Evolutionary conservation across 116 monocot genomes (phyloP), one percentile per base, ranked within the genome.

Genomic region (Phalaenopsis hybrid): DNA sequence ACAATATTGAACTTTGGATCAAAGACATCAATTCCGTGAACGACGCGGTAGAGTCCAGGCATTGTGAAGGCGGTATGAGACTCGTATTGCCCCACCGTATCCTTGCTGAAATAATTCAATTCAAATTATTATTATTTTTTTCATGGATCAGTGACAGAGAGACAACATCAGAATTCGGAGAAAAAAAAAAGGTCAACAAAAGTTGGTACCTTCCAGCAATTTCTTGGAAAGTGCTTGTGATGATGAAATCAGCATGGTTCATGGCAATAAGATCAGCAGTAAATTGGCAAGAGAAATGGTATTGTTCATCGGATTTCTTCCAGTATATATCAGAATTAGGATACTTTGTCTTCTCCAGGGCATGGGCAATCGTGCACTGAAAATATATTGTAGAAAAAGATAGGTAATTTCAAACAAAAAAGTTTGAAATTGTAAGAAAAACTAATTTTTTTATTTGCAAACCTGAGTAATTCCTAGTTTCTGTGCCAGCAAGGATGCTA

Each of bases 1-100:
- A 95, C 92, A 43, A 92, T 95, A 88, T 95, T 92, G 89, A 95
- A 95, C 81, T 95, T 95, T 15, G 96, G 96, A 86, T 93, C 96
- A 18, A 93, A 96, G 44, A 90, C 90, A 77, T 96, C 90, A 52
- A 96, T 96, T 37, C 96, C 96, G 37, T 96, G 93, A 46, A 96
- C 96, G n/a, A 92, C 96, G 3, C 96, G 87, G 85, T 96, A 96
- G 25, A 93, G 85, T 18, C 91, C 91, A 44, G 95, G 95, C 76
- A 96, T 87, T 20, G 95, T 96, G 83, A 93, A 96, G 61, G 85
- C 88, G 28, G 83, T 91, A 83, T 96, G 95, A 46, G 86, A 87
- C 81, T 96, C 93, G 16, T 96, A 96, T 77, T 96, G 95, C 58
- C 95, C 95, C 44, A 93, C 91, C 0, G 85, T 93, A 74, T 93